These are phyloP conservation scores for Ophiostoma sp. DNA, from an alignment of 2,329 filamentous ascomycete genomes.

Conservation along the genomic window DNA sequence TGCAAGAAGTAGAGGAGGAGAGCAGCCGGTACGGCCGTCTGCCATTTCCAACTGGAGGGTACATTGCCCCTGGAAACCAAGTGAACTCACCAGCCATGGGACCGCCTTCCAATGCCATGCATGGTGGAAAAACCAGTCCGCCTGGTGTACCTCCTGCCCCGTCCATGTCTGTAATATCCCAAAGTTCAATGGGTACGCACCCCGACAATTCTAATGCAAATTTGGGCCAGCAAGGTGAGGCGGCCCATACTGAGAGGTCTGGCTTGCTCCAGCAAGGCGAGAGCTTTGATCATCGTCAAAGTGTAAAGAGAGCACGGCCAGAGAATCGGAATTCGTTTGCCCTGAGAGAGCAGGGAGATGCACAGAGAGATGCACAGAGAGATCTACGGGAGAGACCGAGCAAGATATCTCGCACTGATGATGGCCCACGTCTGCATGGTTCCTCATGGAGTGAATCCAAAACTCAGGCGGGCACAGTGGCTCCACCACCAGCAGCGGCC, in stretches of 20 bases:
- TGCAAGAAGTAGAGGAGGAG: constrained; percentile 14
- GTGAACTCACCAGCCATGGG: not conserved
- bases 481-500: not conserved
- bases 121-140: not conserved
- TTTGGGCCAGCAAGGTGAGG: not conserved
- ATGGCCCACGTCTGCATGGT: too few relatives aligned
- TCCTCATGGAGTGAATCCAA: not conserved
- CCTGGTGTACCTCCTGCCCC: not conserved
- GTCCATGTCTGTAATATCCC: not conserved
- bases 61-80: not conserved
- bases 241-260: not conserved
- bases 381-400: not conserved
- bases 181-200: not conserved
- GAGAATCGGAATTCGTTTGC: not conserved
- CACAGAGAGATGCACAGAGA: too few relatives aligned
- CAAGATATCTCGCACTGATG: constrained; percentile 5
- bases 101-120: not conserved
- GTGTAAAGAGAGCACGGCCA: not conserved
- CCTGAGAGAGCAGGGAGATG: not conserved
- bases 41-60: not conserved
- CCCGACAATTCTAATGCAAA: not conserved
- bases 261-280: not conserved
- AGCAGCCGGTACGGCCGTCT: not conserved
- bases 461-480: not conserved
- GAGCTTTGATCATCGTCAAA: not conserved